Conservation (phyloP, 495 filamentous ascomycete genomes). For the Trichoderma orchidacearum region DNA sequence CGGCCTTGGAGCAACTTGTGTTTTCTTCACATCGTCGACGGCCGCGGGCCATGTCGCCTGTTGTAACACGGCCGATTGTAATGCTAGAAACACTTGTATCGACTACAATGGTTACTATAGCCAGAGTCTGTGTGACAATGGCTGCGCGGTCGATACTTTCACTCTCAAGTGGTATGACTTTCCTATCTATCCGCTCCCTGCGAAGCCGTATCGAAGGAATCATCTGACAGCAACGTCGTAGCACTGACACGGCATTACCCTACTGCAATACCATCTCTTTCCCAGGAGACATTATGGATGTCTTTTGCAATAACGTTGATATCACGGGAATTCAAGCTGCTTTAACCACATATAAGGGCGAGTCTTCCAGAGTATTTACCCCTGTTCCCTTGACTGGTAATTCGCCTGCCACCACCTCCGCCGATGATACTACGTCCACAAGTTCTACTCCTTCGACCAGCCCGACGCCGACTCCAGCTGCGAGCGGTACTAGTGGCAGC, state of each 20-base stretch:
- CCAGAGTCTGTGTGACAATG: slow-evolving; percentile 17
- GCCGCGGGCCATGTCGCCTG: slow-evolving; percentile 21
- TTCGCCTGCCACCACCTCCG: background rate
- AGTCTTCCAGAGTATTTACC: slow-evolving; percentile 17
- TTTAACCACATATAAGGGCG: slow-evolving; percentile 20
- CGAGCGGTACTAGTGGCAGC: background rate
- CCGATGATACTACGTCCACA: background rate
- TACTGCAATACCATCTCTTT: slow-evolving; percentile 26
- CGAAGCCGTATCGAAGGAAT: background rate
- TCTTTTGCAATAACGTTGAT: slow-evolving; percentile 18
- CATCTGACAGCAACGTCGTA: slow-evolving; percentile 6
- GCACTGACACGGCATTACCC: slow-evolving; percentile 10
- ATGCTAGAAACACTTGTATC: slow-evolving; percentile 15
- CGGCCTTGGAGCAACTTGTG: slow-evolving; percentile 13
- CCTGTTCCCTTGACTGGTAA: slow-evolving; percentile 7
- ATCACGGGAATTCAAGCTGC: slow-evolving; percentile 15
- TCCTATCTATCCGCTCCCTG: background rate
- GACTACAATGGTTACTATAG: slow-evolving; percentile 11
- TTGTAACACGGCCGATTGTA: slow-evolving; percentile 15
- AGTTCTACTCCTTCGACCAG: slow-evolving; percentile 3
- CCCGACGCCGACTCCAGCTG: background rate
- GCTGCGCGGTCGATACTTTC: slow-evolving; percentile 17
- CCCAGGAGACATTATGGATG: slow-evolving; percentile 20
- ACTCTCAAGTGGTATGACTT: slow-evolving; percentile 25
- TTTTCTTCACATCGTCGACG: slow-evolving; percentile 14